Base-by-base conservation (phyloP, 2,329 filamentous ascomycete genomes). In the Alternaria conjuncta region DNA sequence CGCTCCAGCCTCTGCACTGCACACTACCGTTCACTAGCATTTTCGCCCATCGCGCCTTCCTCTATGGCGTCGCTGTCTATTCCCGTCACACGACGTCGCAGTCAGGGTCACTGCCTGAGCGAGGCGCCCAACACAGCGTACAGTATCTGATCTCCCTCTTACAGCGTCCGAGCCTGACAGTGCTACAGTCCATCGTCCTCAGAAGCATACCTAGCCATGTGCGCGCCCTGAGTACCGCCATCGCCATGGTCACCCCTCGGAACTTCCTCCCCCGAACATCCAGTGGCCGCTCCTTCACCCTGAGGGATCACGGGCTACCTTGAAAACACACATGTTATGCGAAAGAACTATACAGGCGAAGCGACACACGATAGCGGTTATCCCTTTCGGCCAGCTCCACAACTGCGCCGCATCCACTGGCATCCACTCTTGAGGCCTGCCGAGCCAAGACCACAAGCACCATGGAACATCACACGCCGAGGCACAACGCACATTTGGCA, bases 51-150 rank as follows among this genome's bases (percentile, higher is more conserved):
- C 61, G 56, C 61, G 21, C 50, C 54, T 51, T 56, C 55, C 61
- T 59, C 41, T 30, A 45, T 45, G 21, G 36, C 47, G 44, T 36
- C 26, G 53, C 55, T 53, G 50, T 53, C 23, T 32, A 44, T 50
- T 55, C 26, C 50, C 55, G 62, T 67, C 67, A 47, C 58, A 60
- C 65, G 49, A 47, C 30, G 49, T 32, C 57, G 46, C 54, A 32
- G 36, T 56, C 49, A 61, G 45, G 41, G 55, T 54, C 55, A 47
- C 41, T 15, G 18, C 60, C 12, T 56, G 18, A 28, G 49, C 50
- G 55, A 41, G 53, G 41, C 21, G 12, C 43, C 32, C n/a, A 28
- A 36, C 56, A 49, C n/a, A 56, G 36, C 54, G 61, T 57, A 62
- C 50, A 50, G 46, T 53, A 59, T 45, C 23, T 45, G 28, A 7